These are phyloP conservation scores for Acephala macrosclerotiorum DNA, from an alignment of 2,329 filamentous ascomycete species.

Conservation along the genomic window DNA sequence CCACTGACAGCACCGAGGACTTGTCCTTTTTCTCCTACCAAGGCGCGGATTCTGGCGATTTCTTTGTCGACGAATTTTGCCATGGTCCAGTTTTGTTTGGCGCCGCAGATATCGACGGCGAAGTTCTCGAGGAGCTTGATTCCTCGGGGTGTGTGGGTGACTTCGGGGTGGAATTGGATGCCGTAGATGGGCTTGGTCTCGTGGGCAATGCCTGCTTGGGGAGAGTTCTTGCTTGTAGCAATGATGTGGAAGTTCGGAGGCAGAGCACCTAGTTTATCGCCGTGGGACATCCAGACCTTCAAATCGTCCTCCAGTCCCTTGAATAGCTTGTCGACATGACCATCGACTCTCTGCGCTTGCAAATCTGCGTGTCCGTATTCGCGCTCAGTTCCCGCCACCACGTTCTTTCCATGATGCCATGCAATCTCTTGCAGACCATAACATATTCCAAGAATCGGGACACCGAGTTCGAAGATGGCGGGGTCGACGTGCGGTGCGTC, in stretches of 20 bases:
- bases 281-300: conserved; percentile 86
- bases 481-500: conserved; percentile 83
- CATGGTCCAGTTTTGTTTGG: conserved; percentile 84
- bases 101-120: conserved; percentile 80
- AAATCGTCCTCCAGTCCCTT: conserved; percentile 74
- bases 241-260: conserved; percentile 78
- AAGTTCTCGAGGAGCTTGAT: conserved; percentile 82
- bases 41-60: conserved; percentile 77
- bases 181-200: conserved; percentile 74
- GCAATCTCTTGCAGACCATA: conserved; percentile 74
- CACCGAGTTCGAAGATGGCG: conserved; percentile 75
- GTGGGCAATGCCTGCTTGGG: conserved; percentile 82
- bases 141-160: conserved; percentile 76
- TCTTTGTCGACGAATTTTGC: conserved; percentile 81
- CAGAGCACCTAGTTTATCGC: conserved; percentile 80
- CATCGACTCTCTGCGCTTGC: conserved; percentile 62
- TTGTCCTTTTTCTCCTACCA: conserved; percentile 83
- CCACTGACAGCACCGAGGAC: conserved; percentile 82
- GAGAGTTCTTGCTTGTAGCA: conserved; percentile 77
- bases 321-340: conserved; percentile 81
- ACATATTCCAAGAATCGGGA: conserved; percentile 47
- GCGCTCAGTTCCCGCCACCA: conserved; percentile 68
- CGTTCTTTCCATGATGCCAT: conserved; percentile 71
- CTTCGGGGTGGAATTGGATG: conserved; percentile 77
- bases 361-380: conserved; percentile 52